Base-by-base conservation (phyloP, 1,139 yeast genomes). In the Blastobotrys aristatus region DNA sequence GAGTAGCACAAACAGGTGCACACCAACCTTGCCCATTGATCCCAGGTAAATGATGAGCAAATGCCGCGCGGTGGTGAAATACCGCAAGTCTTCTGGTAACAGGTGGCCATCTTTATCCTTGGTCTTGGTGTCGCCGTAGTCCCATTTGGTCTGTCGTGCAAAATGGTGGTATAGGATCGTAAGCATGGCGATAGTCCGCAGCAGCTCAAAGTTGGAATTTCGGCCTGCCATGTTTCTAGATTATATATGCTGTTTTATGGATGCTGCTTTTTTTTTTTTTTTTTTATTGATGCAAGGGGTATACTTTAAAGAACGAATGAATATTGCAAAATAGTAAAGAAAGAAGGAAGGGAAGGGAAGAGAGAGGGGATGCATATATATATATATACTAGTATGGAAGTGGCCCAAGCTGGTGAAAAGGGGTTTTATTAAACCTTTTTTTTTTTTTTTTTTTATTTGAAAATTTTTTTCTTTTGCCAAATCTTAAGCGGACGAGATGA, bases 161-260 rank as follows among this genome's bases (percentile, higher is more conserved):
- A 42, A 48, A 32, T 50, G 53, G 30, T 36, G 42, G 26, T 46
- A 45, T 7, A 50, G 44, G n/a, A 50, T 48, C 20, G 49, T 10
- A 3, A 46, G 18, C 53, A 50, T 50, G 31, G 46, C 38, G 20
- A 50, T 35, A 7, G 49, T 24, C 16, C 53, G 48, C 18, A 41
- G 18, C 37, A 50, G 34, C 43, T 50, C 53, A 40, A 35, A 50
- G 40, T 50, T 50, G 8, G 53, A 40, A 14, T 33, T 33, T 33
- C 39, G 30, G 4, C 16, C 38, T 4, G 38, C 21, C 38, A 34
- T 34, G 5, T 34, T 34, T n/a, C 18, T n/a, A n/a, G n/a, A n/a
- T n/a, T n/a, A n/a, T n/a, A n/a, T n/a, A n/a, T n/a, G n/a, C n/a
- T n/a, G n/a, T n/a, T n/a, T n/a, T n/a, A n/a, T n/a, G n/a, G n/a